Evolutionary conservation across 2,329 filamentous ascomycete genomes (phyloP).

Genomic region (Botryotinia globosa): DNA sequence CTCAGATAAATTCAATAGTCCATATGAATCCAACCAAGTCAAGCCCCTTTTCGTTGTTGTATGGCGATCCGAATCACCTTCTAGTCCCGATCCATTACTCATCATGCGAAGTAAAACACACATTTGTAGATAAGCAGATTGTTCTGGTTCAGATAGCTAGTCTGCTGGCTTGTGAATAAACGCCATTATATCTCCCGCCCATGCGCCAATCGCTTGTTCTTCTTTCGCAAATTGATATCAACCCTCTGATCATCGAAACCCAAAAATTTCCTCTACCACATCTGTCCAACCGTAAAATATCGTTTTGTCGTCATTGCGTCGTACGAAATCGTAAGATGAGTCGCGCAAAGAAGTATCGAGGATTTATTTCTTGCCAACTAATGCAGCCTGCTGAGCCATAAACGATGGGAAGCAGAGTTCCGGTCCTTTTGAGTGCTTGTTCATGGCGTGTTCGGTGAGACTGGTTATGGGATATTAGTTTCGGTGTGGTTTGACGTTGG

Average conservation of each 20-base stretch:
- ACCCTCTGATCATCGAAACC: slow-evolving; percentile 7
- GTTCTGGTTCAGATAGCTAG: slow-evolving; percentile 16
- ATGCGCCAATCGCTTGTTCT: slow-evolving; percentile 31
- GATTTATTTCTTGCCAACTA: slow-evolving; percentile 19
- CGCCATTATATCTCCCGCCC: slow-evolving; percentile 26
- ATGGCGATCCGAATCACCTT: background rate
- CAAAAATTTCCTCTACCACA: slow-evolving; percentile 4
- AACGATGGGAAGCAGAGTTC: slow-evolving; percentile 64
- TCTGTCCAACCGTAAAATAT: slow-evolving; percentile 19
- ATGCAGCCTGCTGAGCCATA: slow-evolving; percentile 10
- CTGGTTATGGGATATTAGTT: slow-evolving; percentile 38
- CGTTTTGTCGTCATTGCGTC: slow-evolving; percentile 12
- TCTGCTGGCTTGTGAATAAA: slow-evolving; percentile 18
- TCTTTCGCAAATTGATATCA: slow-evolving; percentile 16
- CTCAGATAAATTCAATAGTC: background rate
- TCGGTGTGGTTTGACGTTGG: background rate
- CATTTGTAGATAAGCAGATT: slow-evolving; percentile 7
- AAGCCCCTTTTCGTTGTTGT: background rate
- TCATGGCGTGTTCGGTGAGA: slow-evolving; percentile 67
- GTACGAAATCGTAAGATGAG: slow-evolving; percentile 4
- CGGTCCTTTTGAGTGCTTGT: slow-evolving; percentile 74
- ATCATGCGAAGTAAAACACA: background rate
- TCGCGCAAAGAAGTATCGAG: background rate
- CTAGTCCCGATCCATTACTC: background rate
- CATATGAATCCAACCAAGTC: background rate